A percentile compares a stretch with the other conserved stretches of the same genome.
These are phyloP conservation scores for Kwoniella shandongensis DNA, from an alignment of 768 basidiomycete genomes.

Conservation along the genomic window DNA sequence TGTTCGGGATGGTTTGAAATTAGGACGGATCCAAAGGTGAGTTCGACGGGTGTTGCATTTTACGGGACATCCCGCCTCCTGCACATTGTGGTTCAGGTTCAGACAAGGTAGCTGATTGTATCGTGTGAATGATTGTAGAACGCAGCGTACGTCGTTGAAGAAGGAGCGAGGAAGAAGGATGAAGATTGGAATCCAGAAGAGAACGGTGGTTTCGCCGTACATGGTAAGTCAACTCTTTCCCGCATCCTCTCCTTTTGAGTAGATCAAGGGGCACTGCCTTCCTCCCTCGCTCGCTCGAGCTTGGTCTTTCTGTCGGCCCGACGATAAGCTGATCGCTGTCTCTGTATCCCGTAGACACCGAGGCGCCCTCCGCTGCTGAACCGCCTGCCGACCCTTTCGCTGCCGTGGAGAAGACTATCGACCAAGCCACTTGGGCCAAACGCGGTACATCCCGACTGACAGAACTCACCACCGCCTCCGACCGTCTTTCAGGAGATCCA, in stretches of 20 bases:
- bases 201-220: conserved; percentile 86
- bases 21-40: conserved; percentile 91
- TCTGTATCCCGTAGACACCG: conserved; percentile 62
- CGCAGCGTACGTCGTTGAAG: conserved; percentile 86
- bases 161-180: conserved; percentile 90
- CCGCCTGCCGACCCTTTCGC: conserved; percentile 76
- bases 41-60: conserved; percentile 19
- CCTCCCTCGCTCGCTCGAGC: not conserved
- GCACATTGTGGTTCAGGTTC: too few species aligned
- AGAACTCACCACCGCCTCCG: conserved; percentile 71
- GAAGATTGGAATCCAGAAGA: conserved; percentile 97
- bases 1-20: conserved; percentile 98
- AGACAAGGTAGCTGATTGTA: too few species aligned
- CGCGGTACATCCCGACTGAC: conserved; percentile 79
- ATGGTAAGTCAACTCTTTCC: conserved; percentile 61
- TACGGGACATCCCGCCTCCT: too few species aligned
- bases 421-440: conserved; percentile 69
- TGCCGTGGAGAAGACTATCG: conserved; percentile 83
- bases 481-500: conserved; percentile 80
- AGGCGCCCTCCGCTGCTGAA: conserved; percentile 59
- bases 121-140: too few species aligned
- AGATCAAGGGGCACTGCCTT: conserved; percentile 1
- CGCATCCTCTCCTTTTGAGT: too few species aligned
- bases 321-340: not conserved
- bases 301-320: not conserved